A percentile compares a stretch with the other conserved stretches of the same genome.
phyloP scores from a whole-genome alignment of 352 stramenopile species.

The Blastocystis sp. region DNA sequence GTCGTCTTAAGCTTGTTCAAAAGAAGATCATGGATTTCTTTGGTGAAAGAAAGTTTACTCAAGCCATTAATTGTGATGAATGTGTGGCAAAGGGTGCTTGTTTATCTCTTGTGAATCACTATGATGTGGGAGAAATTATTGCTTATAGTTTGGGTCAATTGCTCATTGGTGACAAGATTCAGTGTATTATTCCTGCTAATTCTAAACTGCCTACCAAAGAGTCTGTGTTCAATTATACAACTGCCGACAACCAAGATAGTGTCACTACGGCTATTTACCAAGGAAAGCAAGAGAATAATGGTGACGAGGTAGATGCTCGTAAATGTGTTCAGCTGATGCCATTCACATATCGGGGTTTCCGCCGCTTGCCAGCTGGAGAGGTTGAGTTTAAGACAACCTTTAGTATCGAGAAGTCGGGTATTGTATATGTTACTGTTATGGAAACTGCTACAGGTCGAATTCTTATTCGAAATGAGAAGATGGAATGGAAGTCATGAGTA shows the following conservation, averaged over 20 bases:
- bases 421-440: slow-evolving; percentile 6
- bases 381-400: slow-evolving; percentile 22
- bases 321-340: neutral
- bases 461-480: neutral
- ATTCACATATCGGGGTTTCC: slow-evolving; percentile 5
- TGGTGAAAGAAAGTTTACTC: slow-evolving; percentile 66
- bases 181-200: slow-evolving; percentile 7
- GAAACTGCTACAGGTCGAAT: neutral
- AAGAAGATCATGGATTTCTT: slow-evolving; percentile 69
- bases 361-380: neutral
- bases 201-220: neutral
- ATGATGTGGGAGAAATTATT: neutral
- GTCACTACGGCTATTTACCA: neutral
- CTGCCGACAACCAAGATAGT: neutral
- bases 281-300: neutral
- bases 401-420: neutral
- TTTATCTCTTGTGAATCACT: neutral
- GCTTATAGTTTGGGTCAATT: slow-evolving; percentile 25
- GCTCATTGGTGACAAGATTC: neutral
- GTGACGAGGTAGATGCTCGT: neutral
- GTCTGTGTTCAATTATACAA: neutral
- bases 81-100: slow-evolving; percentile 60
- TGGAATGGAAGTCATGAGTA: neutral
- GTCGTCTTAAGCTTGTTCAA: slow-evolving; percentile 69
- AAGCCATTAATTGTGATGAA: slow-evolving; percentile 55